phyloP scores from a whole-genome alignment of 768 basidiomycete species.

The Lactarius tabidus region DNA sequence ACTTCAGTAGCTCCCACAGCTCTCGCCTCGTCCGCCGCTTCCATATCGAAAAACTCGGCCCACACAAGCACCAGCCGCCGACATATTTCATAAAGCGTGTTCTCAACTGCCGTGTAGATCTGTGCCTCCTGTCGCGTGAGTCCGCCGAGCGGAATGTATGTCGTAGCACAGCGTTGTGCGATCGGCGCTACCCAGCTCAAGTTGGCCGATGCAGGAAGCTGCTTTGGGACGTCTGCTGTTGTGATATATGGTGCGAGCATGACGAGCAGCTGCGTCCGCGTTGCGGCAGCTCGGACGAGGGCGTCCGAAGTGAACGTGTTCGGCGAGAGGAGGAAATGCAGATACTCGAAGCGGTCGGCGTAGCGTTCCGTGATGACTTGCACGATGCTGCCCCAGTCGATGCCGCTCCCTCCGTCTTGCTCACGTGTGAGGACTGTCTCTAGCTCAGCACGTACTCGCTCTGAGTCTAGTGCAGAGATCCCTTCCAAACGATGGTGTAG shows the following conservation, averaged over 20 bases:
- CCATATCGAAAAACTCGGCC: slow-evolving; percentile 25
- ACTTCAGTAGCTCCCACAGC: not conserved
- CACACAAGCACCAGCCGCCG: slow-evolving; percentile 22
- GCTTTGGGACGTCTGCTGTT: slow-evolving; percentile 14
- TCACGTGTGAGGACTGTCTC: slow-evolving; percentile 28
- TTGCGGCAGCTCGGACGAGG: slow-evolving; percentile 4
- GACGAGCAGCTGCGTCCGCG: slow-evolving; percentile 17
- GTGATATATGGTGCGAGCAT: slow-evolving; percentile 33
- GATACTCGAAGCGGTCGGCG: slow-evolving; percentile 39
- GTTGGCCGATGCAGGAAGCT: not conserved
- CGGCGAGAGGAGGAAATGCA: slow-evolving; percentile 35
- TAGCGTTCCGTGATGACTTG: slow-evolving; percentile 41
- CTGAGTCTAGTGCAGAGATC: slow-evolving; percentile 33
- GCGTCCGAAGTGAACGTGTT: slow-evolving; percentile 20
- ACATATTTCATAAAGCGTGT: slow-evolving; percentile 18
- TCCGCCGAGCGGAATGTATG: slow-evolving; percentile 4
- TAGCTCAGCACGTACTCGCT: slow-evolving; percentile 24
- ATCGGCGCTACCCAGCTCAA: slow-evolving; percentile 20
- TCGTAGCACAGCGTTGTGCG: slow-evolving; percentile 21
- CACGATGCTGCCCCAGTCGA: slow-evolving; percentile 43
- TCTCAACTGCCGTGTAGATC: slow-evolving; percentile 20
- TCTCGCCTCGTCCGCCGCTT: slow-evolving; percentile 8
- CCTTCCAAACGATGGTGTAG: slow-evolving; percentile 36
- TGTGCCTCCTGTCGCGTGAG: slow-evolving; percentile 23
- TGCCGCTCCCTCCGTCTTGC: slow-evolving; percentile 28